These are phyloP conservation scores for Chlorella sp. DNA, from an alignment of 139 green algal species.

Conservation along the genomic window DNA sequence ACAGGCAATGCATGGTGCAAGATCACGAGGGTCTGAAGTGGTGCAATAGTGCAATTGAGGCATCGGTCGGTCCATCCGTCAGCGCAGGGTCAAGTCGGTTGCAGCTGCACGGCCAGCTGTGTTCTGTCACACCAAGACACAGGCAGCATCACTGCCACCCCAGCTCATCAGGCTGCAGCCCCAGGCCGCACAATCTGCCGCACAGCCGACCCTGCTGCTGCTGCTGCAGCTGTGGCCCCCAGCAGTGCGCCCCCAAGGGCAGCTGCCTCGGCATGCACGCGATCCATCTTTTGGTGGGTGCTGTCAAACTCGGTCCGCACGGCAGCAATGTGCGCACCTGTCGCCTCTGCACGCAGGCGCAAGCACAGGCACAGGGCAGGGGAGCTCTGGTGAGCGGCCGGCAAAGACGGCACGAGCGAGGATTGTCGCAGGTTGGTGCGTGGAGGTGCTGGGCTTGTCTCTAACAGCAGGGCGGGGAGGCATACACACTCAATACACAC, in stretches of 20 bases:
- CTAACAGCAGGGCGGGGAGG: no score
- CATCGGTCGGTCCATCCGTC: no score
- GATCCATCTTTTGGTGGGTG: slow-evolving; percentile 14
- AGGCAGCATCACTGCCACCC: no score
- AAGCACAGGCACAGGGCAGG: no score
- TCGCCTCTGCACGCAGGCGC: slow-evolving; percentile 7
- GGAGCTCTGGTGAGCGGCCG: neutral
- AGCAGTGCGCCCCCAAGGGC: slow-evolving; percentile 24
- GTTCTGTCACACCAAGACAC: no score
- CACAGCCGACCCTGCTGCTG: neutral
- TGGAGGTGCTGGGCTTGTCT: neutral
- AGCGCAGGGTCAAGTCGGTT: no score
- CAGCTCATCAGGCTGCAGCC: neutral
- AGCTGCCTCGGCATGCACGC: slow-evolving; percentile 3
- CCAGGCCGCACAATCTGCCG: neutral
- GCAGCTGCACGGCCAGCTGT: no score
- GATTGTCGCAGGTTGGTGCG: no score
- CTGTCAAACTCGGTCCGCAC: slow-evolving; percentile 11
- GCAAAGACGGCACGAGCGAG: neutral
- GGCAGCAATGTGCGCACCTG: neutral
- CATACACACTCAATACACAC: no score
- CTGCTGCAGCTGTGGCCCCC: slow-evolving; percentile 16
- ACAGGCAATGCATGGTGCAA: no score
- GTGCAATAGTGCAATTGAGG: no score
- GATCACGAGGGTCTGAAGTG: no score